Conservation (phyloP, 2,329 filamentous ascomycete species). For the Colletotrichum melonis region DNA sequence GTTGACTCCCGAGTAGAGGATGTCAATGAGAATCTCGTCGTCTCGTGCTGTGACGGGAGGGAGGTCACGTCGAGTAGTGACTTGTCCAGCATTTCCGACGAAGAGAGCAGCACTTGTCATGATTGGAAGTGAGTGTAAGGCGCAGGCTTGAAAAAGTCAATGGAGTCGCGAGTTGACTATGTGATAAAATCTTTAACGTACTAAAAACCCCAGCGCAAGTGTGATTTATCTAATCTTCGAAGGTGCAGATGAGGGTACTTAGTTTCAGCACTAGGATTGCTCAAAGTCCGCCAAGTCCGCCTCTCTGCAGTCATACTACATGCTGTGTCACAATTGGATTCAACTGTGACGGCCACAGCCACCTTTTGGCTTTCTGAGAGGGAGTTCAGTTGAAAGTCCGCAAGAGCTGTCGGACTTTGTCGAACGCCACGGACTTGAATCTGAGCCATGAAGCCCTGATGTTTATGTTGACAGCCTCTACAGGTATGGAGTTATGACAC, state of each 20-base stretch:
- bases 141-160: neutral
- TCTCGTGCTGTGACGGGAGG: neutral
- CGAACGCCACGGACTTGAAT: neutral
- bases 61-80: neutral
- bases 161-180: too few species aligned
- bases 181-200: too few species aligned
- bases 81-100: neutral
- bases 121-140: neutral
- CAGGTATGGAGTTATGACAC: too few species aligned
- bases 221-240: neutral
- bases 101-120: neutral
- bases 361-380: neutral
- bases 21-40: neutral
- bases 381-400: neutral
- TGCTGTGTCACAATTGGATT: neutral
- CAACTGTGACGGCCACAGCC: neutral
- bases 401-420: neutral
- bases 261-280: neutral
- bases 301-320: neutral
- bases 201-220: neutral
- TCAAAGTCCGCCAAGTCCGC: neutral
- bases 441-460: neutral
- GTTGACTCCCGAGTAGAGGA: slow-evolving; percentile 13
- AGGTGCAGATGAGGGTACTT: too few species aligned
- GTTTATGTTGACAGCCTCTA: neutral